Percentiles rank a stretch among this genome's conserved stretches.
These are phyloP conservation scores for Boletus reticulatus DNA, from an alignment of 768 basidiomycete species.

Conservation along the genomic window DNA sequence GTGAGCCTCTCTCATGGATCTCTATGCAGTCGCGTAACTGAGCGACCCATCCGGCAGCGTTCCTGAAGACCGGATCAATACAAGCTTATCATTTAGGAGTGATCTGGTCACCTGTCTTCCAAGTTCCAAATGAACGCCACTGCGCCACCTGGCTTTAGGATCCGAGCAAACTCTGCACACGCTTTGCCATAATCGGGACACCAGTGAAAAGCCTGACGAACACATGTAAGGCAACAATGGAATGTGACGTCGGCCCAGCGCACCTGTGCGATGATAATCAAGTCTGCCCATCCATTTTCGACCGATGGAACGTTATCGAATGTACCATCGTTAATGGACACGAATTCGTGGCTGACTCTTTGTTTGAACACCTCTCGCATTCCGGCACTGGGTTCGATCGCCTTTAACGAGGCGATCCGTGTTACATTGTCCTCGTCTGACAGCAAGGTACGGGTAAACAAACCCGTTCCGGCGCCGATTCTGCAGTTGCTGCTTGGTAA, in stretches of 20 bases:
- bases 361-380: constrained; percentile 76
- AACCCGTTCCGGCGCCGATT: constrained; percentile 82
- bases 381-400: constrained; percentile 82
- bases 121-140: constrained; percentile 88
- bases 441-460: constrained; percentile 83
- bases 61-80: constrained; percentile 34
- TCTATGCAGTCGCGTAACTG: constrained; percentile 70
- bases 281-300: constrained; percentile 68
- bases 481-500: constrained; percentile 35
- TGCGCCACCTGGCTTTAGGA: constrained; percentile 73
- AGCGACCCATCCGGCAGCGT: constrained; percentile 69
- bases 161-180: constrained; percentile 70
- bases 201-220: constrained; percentile 87
- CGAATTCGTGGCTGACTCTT: constrained; percentile 51
- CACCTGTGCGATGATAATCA: constrained; percentile 78
- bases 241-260: not conserved
- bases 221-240: constrained; percentile 6
- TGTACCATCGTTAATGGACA: constrained; percentile 58
- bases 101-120: constrained; percentile 60
- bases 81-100: not conserved
- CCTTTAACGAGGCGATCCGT: constrained; percentile 53
- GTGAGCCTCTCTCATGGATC: constrained; percentile 64
- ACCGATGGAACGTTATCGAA: constrained; percentile 61
- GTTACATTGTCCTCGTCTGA: constrained; percentile 55
- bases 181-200: constrained; percentile 77